Base-by-base conservation (phyloP, 768 basidiomycete species). In the Tricholoma hemisulphureum region DNA sequence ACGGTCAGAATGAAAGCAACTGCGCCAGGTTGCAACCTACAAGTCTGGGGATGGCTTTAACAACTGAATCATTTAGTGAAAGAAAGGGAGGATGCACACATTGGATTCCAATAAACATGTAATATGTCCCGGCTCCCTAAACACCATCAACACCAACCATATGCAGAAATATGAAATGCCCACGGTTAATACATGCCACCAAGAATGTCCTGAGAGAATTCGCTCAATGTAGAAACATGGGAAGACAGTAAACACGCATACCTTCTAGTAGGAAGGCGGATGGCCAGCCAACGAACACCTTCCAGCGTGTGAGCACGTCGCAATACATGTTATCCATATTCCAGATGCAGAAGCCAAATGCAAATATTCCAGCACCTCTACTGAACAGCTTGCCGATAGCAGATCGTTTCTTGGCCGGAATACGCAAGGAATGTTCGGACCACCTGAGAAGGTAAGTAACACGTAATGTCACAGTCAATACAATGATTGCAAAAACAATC, bases 321-420 rank as follows among this genome's bases (percentile, higher is more conserved):
- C 91, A 93, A 63, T 87, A 91, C 8, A 88, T 76, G 62, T 91
- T 92, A 68, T 93, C 91, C 60, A 92, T 61, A 65, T 92, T 93
- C 90, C 89, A 92, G 21, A 91, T 73, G 11, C 83, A 67, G 67
- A 91, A 92, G 0, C 87, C 91, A 6, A 83, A 63, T 0, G 77
- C 74, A 65, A 91, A 92, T 8, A 81, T 71, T 1, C 63, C 70
- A 6, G 81, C 77, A 21, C 91, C 91, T 1, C 69, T 77, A 26
- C 70, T 67, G 68, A 88, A 84, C 10, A 84, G 61, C 32, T 69
- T 75, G 9, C 68, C 69, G 35, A 86, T 80, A 2, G 63, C 63
- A 2, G 61, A 34, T 61, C 79, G 81, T 52, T 70, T 77, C 37
- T 77, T 70, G 52, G 69, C 65, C 6, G 83, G 80, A 14, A 84